phyloP scores from a whole-genome alignment of 768 basidiomycete species.

The Trametes gibbosa region DNA sequence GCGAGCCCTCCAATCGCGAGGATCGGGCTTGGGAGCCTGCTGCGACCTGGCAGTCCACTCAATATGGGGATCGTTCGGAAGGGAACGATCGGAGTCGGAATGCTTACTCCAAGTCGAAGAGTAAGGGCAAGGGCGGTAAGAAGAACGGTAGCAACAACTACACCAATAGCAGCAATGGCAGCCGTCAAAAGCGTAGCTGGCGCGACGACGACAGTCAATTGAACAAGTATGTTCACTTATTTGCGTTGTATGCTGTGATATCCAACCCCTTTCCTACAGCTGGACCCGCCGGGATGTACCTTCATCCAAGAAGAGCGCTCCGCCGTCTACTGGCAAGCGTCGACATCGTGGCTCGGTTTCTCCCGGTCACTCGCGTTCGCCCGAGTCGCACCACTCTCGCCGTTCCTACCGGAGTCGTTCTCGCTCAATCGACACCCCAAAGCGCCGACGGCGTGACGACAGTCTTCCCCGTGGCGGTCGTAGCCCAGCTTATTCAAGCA shows the following conservation, averaged over 20 bases:
- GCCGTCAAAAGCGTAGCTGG: slow-evolving; percentile 40
- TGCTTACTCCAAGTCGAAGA: slow-evolving; percentile 30
- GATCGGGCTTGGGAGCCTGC: slow-evolving; percentile 29
- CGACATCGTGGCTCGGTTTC: slow-evolving; percentile 46
- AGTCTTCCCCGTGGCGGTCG: slow-evolving; percentile 43
- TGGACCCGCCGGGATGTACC: slow-evolving; percentile 64
- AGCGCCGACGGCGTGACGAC: slow-evolving; percentile 51
- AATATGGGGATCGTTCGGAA: slow-evolving; percentile 28
- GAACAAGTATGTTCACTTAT: slow-evolving; percentile 60
- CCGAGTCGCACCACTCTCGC: slow-evolving; percentile 63
- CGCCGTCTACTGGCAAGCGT: slow-evolving; percentile 36
- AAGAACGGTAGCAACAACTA: slow-evolving; percentile 31
- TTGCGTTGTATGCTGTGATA: slow-evolving; percentile 10
- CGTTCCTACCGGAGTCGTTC: slow-evolving; percentile 66
- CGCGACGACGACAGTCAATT: slow-evolving; percentile 60
- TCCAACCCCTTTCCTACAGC: slow-evolving; percentile 33
- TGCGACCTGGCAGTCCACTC: slow-evolving; percentile 33
- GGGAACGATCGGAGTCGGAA: slow-evolving; percentile 23
- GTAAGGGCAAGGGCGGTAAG: slow-evolving; percentile 36
- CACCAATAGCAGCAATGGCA: slow-evolving; percentile 28
- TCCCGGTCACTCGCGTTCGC: slow-evolving; percentile 55
- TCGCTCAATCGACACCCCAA: slow-evolving; percentile 58
- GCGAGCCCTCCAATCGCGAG: slow-evolving; percentile 18
- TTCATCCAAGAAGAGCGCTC: slow-evolving; percentile 37
- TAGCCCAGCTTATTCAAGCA: slow-evolving; percentile 50